Conservation (phyloP, 2,329 filamentous ascomycete species). For the Trichoderma endophyticum region DNA sequence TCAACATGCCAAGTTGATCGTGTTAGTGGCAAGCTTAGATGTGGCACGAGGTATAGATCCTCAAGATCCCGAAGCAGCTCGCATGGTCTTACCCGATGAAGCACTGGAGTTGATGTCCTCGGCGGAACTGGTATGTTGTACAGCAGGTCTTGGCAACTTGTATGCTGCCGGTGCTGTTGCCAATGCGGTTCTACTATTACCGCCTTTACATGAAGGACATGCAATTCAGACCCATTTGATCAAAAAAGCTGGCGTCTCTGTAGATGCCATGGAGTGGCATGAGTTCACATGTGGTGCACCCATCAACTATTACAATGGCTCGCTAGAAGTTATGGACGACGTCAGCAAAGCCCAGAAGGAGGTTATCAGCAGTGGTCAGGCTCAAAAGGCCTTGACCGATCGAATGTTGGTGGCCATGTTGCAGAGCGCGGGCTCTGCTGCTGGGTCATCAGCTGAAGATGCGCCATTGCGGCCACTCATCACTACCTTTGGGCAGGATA, state of each 20-base stretch:
- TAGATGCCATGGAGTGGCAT: slow-evolving; percentile 9
- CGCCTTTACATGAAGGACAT: not conserved
- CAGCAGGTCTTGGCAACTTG: slow-evolving; percentile 5
- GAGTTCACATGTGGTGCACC: not conserved
- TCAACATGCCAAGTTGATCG: not conserved
- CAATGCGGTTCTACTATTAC: not conserved
- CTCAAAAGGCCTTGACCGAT: not conserved
- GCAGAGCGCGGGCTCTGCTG: not conserved
- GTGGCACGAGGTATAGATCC: not conserved
- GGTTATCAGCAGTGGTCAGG: not conserved
- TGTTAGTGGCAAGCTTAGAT: not conserved
- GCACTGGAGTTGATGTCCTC: not conserved
- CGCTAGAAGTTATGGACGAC: not conserved
- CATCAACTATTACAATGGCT: not conserved
- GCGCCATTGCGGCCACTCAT: not conserved
- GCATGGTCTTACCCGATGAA: slow-evolving; percentile 1
- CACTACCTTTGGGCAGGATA: not conserved
- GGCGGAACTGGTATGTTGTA: not conserved
- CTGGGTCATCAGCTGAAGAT: not conserved
- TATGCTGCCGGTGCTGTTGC: slow-evolving; percentile 2
- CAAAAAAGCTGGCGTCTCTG: not conserved
- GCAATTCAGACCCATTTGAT: not conserved
- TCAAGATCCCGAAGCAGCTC: not conserved
- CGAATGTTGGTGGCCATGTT: not conserved
- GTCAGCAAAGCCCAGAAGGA: slow-evolving; percentile 1